Evolutionary conservation across 2,329 filamentous ascomycete genomes (phyloP), one percentile per base, ranked within the genome.

Genomic region (Colletotrichum musicola): DNA sequence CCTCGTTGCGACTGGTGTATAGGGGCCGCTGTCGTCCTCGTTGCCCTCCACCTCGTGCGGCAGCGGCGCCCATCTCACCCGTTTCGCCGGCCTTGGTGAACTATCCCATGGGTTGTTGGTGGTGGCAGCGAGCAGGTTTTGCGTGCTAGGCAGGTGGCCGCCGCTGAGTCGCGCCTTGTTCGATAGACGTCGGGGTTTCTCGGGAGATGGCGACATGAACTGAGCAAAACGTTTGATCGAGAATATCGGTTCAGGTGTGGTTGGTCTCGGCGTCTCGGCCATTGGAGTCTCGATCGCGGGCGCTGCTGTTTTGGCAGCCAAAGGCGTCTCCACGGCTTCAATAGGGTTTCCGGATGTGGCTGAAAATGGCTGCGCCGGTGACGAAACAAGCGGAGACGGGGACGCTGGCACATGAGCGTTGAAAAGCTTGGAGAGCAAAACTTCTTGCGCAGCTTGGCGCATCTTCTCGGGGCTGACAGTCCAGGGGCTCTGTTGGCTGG

Each of bases 221-320:
- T 82, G 81, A 1, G 84, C 81, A 73, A 88, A 88, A 0, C 85
- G 81, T 69, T 84, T 86, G 72, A 87, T 79, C 0, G 82, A 83
- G 35, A 86, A 78, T 4, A 81, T 81, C 14, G 83, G 80, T 57
- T 87, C 83, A 6, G 85, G 82, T 0, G 83, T 85, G 2, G 78
- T 77, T 38, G 79, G 72, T 65, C 76, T 72, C 22, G 77, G 73
- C 18, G 71, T 75, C 35, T 74, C 72, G 2, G 74, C 25, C 7
- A 16, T 18, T 18, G 40, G 74, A 4, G 72, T 74, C 18, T 76
- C 75, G 40, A 77, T 73, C 40, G 22, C 25, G 6, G 30, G 30
- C 7, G 30, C 30, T 9, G 6, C 30, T 35, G 30, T 35, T 35
- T 35, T 35, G 30, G 30, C 30, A 35, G 30, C 30, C 30, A 35